Percentiles rank a stretch among this genome's conserved stretches.
These are phyloP conservation scores for Xanthoconium separans DNA, from an alignment of 1,284 basidiomycete genomes.

Conservation along the genomic window DNA sequence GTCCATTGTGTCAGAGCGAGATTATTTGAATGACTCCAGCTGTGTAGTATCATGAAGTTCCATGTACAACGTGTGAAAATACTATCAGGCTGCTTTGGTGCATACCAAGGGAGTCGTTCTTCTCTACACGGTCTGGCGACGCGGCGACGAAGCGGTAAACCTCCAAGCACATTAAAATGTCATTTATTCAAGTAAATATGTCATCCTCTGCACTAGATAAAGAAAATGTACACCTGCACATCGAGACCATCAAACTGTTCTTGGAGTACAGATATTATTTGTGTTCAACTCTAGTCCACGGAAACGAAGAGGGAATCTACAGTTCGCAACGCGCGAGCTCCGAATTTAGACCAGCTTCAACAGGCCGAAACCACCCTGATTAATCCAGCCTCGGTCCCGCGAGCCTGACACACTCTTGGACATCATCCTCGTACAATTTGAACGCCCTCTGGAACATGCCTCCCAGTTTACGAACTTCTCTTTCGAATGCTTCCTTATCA, in stretches of 20 bases:
- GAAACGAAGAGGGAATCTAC: constrained; percentile 14
- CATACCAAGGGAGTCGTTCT: no score
- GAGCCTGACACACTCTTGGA: constrained; percentile 72
- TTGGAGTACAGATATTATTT: not conserved
- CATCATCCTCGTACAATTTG: constrained; percentile 83
- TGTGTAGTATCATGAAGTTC: constrained; percentile 18
- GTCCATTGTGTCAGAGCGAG: not conserved
- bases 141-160: no score
- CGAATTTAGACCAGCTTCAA: not conserved
- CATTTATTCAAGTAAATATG: no score
- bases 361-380: not conserved
- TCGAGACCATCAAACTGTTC: no score
- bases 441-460: constrained; percentile 95
- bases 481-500: constrained; percentile 83
- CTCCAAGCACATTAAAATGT: no score
- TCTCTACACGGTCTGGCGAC: no score
- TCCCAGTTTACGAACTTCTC: constrained; percentile 82
- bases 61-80: no score
- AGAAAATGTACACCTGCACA: no score
- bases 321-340: not conserved
- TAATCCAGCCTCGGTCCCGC: constrained; percentile 63
- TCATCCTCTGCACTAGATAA: no score
- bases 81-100: no score
- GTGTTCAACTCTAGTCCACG: constrained; percentile 1
- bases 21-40: constrained; percentile 4